These are phyloP conservation scores for Liriodendron chinense DNA, from an alignment of 164 flowering plant genomes.

Conservation along the genomic window DNA sequence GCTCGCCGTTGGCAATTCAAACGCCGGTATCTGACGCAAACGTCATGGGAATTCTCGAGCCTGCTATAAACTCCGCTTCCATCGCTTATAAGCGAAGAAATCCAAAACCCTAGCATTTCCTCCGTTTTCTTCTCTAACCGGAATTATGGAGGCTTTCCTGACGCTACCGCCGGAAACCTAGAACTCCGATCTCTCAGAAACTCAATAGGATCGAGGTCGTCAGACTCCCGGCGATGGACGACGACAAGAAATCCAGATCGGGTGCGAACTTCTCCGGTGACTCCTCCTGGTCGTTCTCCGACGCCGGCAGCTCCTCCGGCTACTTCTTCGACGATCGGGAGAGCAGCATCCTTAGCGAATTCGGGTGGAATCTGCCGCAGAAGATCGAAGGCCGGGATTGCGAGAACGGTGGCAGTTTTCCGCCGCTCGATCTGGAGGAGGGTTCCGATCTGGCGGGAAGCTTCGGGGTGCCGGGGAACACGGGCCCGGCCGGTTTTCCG, in stretches of 20 bases:
- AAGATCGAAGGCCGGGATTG: neutral
- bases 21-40: neutral
- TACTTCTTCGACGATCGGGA: slow-evolving; percentile 39
- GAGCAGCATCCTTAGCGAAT: slow-evolving; percentile 43
- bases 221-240: slow-evolving; percentile 4
- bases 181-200: neutral
- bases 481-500: slow-evolving; percentile 1
- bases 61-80: neutral
- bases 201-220: neutral
- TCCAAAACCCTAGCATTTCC: neutral
- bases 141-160: neutral
- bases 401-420: neutral
- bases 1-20: neutral
- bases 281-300: slow-evolving; percentile 34
- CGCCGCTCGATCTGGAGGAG: neutral
- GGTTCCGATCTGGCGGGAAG: slow-evolving; percentile 14
- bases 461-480: slow-evolving; percentile 1
- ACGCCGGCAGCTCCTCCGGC: slow-evolving; percentile 6
- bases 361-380: slow-evolving; percentile 48
- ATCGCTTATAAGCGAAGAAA: neutral
- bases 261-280: slow-evolving; percentile 18
- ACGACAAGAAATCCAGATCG: slow-evolving; percentile 24
- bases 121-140: neutral
- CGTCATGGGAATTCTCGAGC: neutral
- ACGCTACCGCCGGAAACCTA: neutral